Percentiles rank a stretch among this genome's conserved stretches.
phyloP scores from a whole-genome alignment of 208 protist species.

The Trypanosoma cruzi region DNA sequence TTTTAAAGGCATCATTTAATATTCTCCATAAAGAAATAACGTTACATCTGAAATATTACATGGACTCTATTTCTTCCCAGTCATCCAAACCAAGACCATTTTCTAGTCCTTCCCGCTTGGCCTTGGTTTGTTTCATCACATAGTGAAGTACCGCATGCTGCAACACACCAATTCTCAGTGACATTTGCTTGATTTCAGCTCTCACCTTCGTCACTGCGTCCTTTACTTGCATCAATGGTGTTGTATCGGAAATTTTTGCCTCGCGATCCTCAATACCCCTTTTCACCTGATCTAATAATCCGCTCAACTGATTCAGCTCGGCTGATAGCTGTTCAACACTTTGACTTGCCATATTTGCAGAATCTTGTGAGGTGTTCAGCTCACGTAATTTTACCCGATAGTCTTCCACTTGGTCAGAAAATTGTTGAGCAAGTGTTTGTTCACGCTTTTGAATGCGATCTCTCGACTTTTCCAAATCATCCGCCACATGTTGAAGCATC shows the following conservation, averaged over 20 bases:
- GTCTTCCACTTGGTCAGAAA: constrained; percentile 87
- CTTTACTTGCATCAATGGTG: constrained; percentile 90
- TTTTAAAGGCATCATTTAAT: background rate
- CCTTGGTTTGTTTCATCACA: constrained; percentile 79
- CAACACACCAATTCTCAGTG: constrained; percentile 85
- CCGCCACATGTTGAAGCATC: constrained; percentile 76
- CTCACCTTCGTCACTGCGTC: constrained; percentile 85
- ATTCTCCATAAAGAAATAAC: background rate
- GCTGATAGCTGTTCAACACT: constrained; percentile 88
- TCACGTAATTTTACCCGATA: constrained; percentile 90
- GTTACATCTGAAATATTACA: constrained; percentile 1
- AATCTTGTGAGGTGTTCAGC: constrained; percentile 77
- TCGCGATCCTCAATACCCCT: constrained; percentile 86
- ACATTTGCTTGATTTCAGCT: constrained; percentile 90
- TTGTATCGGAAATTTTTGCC: constrained; percentile 87
- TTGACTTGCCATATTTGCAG: constrained; percentile 76
- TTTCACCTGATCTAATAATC: constrained; percentile 85
- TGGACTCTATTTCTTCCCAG: constrained; percentile 25
- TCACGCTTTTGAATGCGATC: constrained; percentile 92
- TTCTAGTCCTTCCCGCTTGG: constrained; percentile 48
- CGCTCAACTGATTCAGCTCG: constrained; percentile 90
- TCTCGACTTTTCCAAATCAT: constrained; percentile 86
- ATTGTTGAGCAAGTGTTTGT: constrained; percentile 89
- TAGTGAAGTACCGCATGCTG: constrained; percentile 91
- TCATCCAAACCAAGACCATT: constrained; percentile 20